These are phyloP conservation scores for Lipomyces anomalus DNA, from an alignment of 805 yeast genomes.

Conservation along the genomic window DNA sequence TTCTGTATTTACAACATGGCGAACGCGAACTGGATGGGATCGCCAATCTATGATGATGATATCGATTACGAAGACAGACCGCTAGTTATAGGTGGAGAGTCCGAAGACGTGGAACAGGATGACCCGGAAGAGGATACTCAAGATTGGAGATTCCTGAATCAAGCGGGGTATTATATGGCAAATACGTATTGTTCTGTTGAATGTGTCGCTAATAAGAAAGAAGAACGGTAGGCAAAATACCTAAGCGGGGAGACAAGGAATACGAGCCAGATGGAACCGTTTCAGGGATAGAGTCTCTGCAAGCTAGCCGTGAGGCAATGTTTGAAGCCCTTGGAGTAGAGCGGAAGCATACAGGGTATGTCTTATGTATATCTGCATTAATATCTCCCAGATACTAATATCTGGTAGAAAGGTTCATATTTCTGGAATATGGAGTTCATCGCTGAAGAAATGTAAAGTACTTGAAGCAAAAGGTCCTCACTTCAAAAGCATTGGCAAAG, in stretches of 20 bases:
- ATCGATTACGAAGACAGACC: not conserved
- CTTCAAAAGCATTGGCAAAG: slow-evolving; percentile 64
- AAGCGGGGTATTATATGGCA: slow-evolving; percentile 4
- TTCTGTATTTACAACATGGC: too few relatives aligned
- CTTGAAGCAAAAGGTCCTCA: slow-evolving; percentile 63
- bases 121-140: slow-evolving; percentile 35
- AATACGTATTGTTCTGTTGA: not conserved
- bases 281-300: slow-evolving; percentile 45
- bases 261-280: slow-evolving; percentile 74
- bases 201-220: slow-evolving; percentile 5
- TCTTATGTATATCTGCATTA: not conserved
- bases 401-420: slow-evolving; percentile 42
- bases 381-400: slow-evolving; percentile 3
- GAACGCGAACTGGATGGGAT: too few relatives aligned
- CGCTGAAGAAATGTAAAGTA: slow-evolving; percentile 36
- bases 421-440: slow-evolving; percentile 45
- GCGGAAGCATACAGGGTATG: slow-evolving; percentile 30
- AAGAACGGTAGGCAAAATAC: slow-evolving; percentile 41
- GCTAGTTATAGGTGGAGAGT: slow-evolving; percentile 11
- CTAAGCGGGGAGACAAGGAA: slow-evolving; percentile 79
- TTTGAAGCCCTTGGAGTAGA: slow-evolving; percentile 50
- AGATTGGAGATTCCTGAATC: slow-evolving; percentile 4
- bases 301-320: slow-evolving; percentile 62
- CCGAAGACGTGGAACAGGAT: slow-evolving; percentile 36
- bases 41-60: slow-evolving; percentile 1